These are phyloP conservation scores for Brassica napus DNA, from an alignment of 345 rosid genomes.

Conservation along the genomic window DNA sequence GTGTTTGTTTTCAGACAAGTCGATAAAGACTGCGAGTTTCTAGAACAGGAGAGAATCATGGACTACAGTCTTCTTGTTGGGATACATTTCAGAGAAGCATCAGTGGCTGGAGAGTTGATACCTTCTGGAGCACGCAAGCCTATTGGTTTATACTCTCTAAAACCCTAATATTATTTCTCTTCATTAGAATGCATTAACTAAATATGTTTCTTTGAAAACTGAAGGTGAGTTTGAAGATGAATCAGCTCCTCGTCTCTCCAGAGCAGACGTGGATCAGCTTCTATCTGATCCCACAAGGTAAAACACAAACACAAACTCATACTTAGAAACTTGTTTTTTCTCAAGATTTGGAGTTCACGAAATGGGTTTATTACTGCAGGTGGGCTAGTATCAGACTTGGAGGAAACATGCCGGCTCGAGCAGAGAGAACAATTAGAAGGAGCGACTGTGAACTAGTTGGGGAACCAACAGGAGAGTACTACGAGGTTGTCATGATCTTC, in stretches of 20 bases:
- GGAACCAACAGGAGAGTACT: constrained; percentile 78
- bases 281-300: constrained; percentile 43
- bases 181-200: neutral
- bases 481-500: constrained; percentile 80
- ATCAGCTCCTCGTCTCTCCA: constrained; percentile 40
- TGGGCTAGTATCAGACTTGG: constrained; percentile 80
- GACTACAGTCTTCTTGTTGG: constrained; percentile 93
- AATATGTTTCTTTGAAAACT: neutral
- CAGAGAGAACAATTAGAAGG: constrained; percentile 72
- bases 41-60: constrained; percentile 94
- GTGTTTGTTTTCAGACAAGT: constrained; percentile 55
- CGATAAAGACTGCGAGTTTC: constrained; percentile 87
- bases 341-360: neutral
- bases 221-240: constrained; percentile 39
- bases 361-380: constrained; percentile 44
- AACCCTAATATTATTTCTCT: neutral
- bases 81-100: constrained; percentile 76
- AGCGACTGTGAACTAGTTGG: constrained; percentile 68
- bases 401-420: constrained; percentile 78
- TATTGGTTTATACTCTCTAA: constrained; percentile 17
- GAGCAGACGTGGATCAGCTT: constrained; percentile 43
- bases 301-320: constrained; percentile 1
- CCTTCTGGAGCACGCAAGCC: constrained; percentile 58
- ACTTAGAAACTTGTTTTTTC: neutral
- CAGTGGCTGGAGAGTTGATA: constrained; percentile 57